A percentile compares a stretch with the other conserved stretches of the same genome.
Evolutionary conservation across 2,329 filamentous ascomycete genomes (phyloP).

Genomic region (Drechslera avenae): DNA sequence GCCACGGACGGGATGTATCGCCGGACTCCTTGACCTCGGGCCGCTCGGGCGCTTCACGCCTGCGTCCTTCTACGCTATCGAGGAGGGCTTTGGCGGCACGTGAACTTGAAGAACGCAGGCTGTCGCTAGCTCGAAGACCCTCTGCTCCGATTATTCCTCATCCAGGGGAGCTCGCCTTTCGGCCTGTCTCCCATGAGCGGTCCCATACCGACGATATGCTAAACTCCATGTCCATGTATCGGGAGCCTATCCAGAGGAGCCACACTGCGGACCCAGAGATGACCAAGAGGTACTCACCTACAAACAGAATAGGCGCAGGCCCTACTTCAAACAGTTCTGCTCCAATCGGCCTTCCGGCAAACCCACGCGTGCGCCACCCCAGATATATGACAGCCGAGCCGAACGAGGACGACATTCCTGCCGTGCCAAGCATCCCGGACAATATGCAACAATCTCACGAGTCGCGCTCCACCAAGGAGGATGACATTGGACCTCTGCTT

Average conservation of each 20-base stretch:
- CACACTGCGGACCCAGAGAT: conserved; percentile 67
- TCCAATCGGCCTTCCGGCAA: conserved; percentile 82
- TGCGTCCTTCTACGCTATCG: conserved; percentile 40
- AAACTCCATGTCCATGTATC: conserved; percentile 42
- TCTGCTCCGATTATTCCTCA: conserved; percentile 81
- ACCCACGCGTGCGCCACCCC: conserved; percentile 83
- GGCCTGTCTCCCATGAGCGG: conserved; percentile 42
- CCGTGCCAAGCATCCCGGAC: conserved; percentile 64
- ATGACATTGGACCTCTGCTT: conserved; percentile 54
- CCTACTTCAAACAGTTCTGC: conserved; percentile 57
- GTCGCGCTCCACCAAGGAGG: conserved; percentile 39
- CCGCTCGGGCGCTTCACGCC: conserved; percentile 34
- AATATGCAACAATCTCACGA: conserved; percentile 39
- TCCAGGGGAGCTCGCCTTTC: conserved; percentile 60
- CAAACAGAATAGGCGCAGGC: conserved; percentile 36
- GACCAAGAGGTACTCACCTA: conserved; percentile 47
- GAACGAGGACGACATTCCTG: conserved; percentile 56
- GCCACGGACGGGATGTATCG: conserved; percentile 41
- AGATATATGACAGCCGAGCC: conserved; percentile 68
- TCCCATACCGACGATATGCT: conserved; percentile 51
- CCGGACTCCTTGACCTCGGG: conserved; percentile 44
- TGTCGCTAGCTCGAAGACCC: conserved; percentile 76
- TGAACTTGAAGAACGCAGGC: conserved; percentile 85
- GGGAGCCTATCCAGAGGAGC: conserved; percentile 58
- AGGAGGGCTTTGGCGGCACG: conserved; percentile 63